Conservation (phyloP, 192 early-diverging fungal species). For the Funneliformis geosporum region DNA sequence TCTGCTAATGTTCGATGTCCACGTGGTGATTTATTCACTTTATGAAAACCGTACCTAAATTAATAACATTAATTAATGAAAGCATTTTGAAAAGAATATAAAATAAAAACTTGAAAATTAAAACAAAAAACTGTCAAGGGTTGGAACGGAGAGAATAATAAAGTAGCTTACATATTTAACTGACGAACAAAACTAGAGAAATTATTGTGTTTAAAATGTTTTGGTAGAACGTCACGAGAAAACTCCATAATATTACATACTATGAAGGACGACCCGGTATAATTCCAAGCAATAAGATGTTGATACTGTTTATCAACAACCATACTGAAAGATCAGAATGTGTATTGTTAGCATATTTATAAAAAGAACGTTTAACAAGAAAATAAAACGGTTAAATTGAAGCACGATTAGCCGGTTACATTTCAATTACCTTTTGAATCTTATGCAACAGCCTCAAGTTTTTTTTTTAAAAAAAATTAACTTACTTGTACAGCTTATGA, state of each 20-base stretch:
- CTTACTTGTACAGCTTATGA: slow-evolving; percentile 61
- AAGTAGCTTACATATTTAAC: slow-evolving; percentile 69
- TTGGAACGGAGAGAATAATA: no score
- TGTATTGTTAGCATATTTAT: neutral
- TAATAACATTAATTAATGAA: neutral
- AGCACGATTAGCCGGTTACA: neutral
- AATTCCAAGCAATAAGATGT: slow-evolving; percentile 89
- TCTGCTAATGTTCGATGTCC: slow-evolving; percentile 82
- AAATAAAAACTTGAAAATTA: no score
- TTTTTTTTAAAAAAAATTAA: no score
- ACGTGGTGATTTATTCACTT: slow-evolving; percentile 87
- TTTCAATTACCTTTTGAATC: neutral
- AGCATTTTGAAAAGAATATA: neutral
- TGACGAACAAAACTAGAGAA: slow-evolving; percentile 89
- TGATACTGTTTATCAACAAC: slow-evolving; percentile 84
- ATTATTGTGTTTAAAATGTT: slow-evolving; percentile 94
- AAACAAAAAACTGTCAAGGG: no score
- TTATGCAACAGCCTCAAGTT: neutral
- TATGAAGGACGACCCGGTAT: slow-evolving; percentile 84
- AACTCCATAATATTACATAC: slow-evolving; percentile 92
- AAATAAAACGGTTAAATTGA: neutral
- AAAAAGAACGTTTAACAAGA: no score
- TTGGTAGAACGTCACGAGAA: slow-evolving; percentile 84
- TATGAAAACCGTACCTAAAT: slow-evolving; percentile 81
- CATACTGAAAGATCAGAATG: slow-evolving; percentile 55